Percentiles rank a stretch among this genome's conserved stretches.
phyloP scores from a whole-genome alignment of 1,284 basidiomycete species.

The Cutaneotrichosporon sp. region DNA sequence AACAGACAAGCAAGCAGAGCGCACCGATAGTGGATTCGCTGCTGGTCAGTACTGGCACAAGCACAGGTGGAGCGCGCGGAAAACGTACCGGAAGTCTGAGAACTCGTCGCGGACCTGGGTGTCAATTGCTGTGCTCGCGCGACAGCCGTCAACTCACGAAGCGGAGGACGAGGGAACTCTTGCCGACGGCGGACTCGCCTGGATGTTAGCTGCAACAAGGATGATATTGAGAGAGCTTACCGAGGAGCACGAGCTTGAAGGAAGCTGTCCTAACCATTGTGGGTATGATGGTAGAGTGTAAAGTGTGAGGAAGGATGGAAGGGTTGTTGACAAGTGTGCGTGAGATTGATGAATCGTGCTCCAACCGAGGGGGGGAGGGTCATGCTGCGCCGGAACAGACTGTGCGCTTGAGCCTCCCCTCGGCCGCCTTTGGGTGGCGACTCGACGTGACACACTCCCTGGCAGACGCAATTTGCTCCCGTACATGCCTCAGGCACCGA shows the following conservation, averaged over 20 bases:
- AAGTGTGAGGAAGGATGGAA: neutral
- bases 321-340: neutral
- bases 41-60: conserved; percentile 2
- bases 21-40: conserved; percentile 54
- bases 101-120: conserved; percentile 75
- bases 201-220: conserved; percentile 17
- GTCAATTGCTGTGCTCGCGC: neutral
- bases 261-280: conserved; percentile 48
- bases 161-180: conserved; percentile 91
- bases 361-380: no score
- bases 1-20: neutral
- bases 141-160: conserved; percentile 65
- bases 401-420: no score
- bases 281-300: neutral
- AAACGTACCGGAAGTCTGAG: conserved; percentile 84
- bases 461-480: neutral
- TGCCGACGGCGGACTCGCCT: conserved; percentile 97
- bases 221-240: no score
- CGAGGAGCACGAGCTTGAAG: conserved; percentile 82
- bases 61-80: no score
- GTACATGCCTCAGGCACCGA: neutral
- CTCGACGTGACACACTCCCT: no score
- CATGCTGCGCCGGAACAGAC: no score
- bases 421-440: no score
- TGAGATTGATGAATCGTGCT: neutral